phyloP scores from a whole-genome alignment of 2,329 filamentous ascomycete genomes.

The Epichloe uncinata region DNA sequence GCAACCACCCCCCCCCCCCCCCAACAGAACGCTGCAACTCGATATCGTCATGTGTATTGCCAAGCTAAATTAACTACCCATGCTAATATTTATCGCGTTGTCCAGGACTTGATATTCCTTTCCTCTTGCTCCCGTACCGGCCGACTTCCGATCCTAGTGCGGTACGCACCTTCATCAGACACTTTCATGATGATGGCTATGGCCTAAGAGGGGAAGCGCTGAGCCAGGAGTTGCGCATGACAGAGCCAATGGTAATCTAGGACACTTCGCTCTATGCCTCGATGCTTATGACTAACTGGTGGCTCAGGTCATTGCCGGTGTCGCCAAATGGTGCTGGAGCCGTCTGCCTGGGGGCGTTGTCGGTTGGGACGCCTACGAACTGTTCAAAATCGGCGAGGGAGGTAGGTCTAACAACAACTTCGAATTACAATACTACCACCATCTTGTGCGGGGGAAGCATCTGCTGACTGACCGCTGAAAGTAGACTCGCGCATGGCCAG shows the following conservation, averaged over 20 bases:
- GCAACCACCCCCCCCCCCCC: background rate
- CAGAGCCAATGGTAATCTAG: conserved; percentile 75
- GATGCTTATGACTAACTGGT: background rate
- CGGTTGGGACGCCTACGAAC: conserved; percentile 92
- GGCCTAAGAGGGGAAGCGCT: conserved; percentile 56
- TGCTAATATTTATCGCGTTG: conserved; percentile 1
- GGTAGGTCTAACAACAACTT: conserved; percentile 38
- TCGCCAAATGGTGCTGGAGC: conserved; percentile 98
- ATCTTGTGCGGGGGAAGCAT: background rate
- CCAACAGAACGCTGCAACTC: background rate
- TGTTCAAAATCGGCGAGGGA: conserved; percentile 88
- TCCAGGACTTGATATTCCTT: conserved; percentile 74
- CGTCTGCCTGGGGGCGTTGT: conserved; percentile 82
- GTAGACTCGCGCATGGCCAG: conserved; percentile 81
- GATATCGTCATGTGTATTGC: background rate
- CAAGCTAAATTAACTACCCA: background rate
- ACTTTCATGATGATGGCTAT: conserved; percentile 68
- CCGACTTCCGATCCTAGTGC: conserved; percentile 85
- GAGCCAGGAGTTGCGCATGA: conserved; percentile 77
- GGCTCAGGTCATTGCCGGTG: conserved; percentile 71
- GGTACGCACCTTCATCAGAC: conserved; percentile 81
- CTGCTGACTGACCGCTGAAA: conserved; percentile 11
- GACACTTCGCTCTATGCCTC: background rate
- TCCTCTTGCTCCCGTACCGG: conserved; percentile 86
- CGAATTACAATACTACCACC: background rate